A percentile compares a stretch with the other conserved stretches of the same genome.
Evolutionary conservation across 2,329 filamentous ascomycete genomes (phyloP).

Genomic region (Aschersonia sp.): DNA sequence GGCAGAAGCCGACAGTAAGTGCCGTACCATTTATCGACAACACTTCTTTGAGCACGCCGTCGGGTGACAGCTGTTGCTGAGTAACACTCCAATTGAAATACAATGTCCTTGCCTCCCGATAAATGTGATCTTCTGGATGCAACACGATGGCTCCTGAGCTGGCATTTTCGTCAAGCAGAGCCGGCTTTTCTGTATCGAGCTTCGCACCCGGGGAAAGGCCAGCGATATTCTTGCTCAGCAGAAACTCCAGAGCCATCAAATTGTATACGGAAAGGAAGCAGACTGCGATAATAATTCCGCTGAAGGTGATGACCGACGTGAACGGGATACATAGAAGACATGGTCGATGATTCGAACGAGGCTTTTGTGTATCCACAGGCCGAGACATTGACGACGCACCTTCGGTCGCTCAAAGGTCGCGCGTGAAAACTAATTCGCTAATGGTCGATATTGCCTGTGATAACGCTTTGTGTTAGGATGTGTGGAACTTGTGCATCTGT

Average conservation of each 20-base stretch:
- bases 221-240: background rate
- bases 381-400: too few species aligned
- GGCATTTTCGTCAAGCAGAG: background rate
- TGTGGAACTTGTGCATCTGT: too few species aligned
- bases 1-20: background rate
- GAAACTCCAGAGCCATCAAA: background rate
- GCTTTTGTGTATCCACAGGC: too few species aligned
- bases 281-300: background rate
- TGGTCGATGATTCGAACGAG: too few species aligned
- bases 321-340: too few species aligned
- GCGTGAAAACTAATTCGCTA: too few species aligned
- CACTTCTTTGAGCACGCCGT: conserved; percentile 34
- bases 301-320: too few species aligned
- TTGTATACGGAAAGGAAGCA: background rate
- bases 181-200: background rate
- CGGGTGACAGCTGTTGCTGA: conserved; percentile 21
- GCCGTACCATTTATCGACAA: conserved; percentile 32
- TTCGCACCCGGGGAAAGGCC: background rate
- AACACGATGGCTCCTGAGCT: conserved; percentile 9
- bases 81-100: conserved; percentile 24
- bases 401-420: too few species aligned
- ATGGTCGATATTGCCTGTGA: too few species aligned
- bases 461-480: too few species aligned
- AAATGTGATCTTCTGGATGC: conserved; percentile 26
- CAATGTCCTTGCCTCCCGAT: conserved; percentile 18